These are phyloP conservation scores for Lasiosphaeris hirsuta DNA, from an alignment of 495 filamentous ascomycete species.

Conservation along the genomic window DNA sequence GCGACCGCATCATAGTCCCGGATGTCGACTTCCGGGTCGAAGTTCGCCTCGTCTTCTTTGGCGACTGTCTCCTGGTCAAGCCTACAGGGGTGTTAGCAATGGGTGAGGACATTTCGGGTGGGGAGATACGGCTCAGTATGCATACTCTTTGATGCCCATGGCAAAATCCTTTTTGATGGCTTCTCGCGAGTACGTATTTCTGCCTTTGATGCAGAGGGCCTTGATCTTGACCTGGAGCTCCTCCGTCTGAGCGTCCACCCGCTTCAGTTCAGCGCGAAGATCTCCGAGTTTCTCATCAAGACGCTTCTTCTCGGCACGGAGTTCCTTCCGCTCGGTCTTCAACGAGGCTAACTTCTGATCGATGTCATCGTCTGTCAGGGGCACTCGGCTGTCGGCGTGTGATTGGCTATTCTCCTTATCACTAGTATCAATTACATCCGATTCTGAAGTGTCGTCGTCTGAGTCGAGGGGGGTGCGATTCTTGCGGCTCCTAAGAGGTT, in stretches of 20 bases:
- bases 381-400: neutral
- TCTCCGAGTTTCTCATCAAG: slow-evolving; percentile 12
- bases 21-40: slow-evolving; percentile 45
- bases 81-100: slow-evolving; percentile 14
- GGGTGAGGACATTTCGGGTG: neutral
- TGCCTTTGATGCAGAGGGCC: slow-evolving; percentile 52
- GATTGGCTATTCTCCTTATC: slow-evolving; percentile 30
- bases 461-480: slow-evolving; percentile 16
- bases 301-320: slow-evolving; percentile 13
- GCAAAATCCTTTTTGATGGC: slow-evolving; percentile 62
- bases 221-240: slow-evolving; percentile 31
- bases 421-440: slow-evolving; percentile 19
- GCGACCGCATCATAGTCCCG: slow-evolving; percentile 61
- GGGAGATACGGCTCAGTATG: neutral
- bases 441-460: slow-evolving; percentile 15
- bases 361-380: slow-evolving; percentile 22
- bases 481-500: slow-evolving; percentile 22
- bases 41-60: slow-evolving; percentile 29
- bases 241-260: slow-evolving; percentile 24
- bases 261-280: slow-evolving; percentile 15
- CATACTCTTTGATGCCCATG: slow-evolving; percentile 51
- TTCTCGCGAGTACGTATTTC: slow-evolving; percentile 55
- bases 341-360: slow-evolving; percentile 22
- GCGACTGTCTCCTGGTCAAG: slow-evolving; percentile 32
- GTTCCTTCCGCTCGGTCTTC: slow-evolving; percentile 27